Conservation (phyloP, 495 filamentous ascomycete species). For the Penicillium herquei region DNA sequence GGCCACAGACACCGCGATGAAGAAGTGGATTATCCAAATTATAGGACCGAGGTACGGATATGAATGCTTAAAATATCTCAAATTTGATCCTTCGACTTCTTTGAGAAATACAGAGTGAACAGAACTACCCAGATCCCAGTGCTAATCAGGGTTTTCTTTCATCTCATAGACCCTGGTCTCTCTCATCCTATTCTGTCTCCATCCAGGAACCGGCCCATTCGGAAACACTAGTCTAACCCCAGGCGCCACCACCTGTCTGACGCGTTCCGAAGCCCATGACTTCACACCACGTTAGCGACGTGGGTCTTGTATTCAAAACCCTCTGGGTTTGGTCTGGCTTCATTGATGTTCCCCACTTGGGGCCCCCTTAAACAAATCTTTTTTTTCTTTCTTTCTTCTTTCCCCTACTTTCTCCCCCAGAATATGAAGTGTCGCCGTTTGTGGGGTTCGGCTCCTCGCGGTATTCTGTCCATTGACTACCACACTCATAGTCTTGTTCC, state of each 20-base stretch:
- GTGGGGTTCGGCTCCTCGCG: slow-evolving; percentile 12
- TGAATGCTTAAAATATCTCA: too few relatives aligned
- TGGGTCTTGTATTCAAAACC: slow-evolving; percentile 16
- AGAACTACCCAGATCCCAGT: too few relatives aligned
- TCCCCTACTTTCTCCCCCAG: not conserved
- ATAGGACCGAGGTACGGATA: too few relatives aligned
- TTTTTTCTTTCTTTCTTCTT: not conserved
- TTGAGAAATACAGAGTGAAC: too few relatives aligned
- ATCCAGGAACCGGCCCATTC: not conserved
- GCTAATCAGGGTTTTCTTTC: not conserved
- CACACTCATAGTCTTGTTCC: not conserved
- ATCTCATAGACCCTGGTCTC: not conserved
- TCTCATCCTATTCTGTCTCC: not conserved
- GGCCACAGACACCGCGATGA: not conserved
- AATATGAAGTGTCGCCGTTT: slow-evolving; percentile 18
- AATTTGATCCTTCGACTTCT: too few relatives aligned
- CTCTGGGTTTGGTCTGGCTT: not conserved
- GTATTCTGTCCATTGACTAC: not conserved
- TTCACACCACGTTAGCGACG: slow-evolving; percentile 25
- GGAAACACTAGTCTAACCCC: not conserved
- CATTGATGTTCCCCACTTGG: slow-evolving; percentile 1
- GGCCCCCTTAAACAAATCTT: not conserved
- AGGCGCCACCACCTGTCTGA: slow-evolving; percentile 4
- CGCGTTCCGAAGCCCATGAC: slow-evolving; percentile 18
- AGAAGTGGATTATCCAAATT: too few relatives aligned